Evolutionary conservation across 2,329 filamentous ascomycete genomes (phyloP), one percentile per base, ranked within the genome.

Genomic region (Hypoxylon rubiginosum): DNA sequence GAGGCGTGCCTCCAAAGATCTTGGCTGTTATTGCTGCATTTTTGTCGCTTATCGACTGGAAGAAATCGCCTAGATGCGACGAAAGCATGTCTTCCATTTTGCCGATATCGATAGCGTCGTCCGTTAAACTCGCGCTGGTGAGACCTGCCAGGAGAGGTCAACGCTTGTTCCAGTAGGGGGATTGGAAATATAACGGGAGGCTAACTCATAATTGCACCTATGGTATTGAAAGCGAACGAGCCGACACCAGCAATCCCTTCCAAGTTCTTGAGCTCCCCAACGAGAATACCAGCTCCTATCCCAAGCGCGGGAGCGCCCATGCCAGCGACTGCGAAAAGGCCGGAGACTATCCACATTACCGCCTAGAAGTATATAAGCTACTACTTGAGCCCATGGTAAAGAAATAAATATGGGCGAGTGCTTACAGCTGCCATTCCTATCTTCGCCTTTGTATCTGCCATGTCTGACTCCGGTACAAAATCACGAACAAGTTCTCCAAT

Each of bases 1-100:
- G 26, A 2, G 52, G 52, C 15, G 32, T 46, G 8, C 59, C 59
- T 17, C 59, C 59, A 19, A 62, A 62, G n/a, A 62, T 8, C 24
- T 56, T 62, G 26, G 52, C 36, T 2, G 52, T 52, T 4, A 62
- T 15, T 11, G 34, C 52, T 32, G 24, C 52, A 13, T 15, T 62
- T 4, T 13, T 36, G 15, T 57, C 26, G 43, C 45, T 62, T 1
- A 51, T n/a, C 1, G 34, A 13, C 4, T 57, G 10, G 21, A 62
- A 62, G 24, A 34, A 24, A 11, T 51, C 8, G 4, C 52, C 19
- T 6, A 62, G 46, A 4, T 45, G 28, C 15, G 36, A 30, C 41
- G 30, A 13, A 2, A 62, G 34, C 4, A 19, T 8, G 26, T 28
- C 34, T 9, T 51, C 52, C 17, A 62, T 10, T 32, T 52, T 52